Conservation (phyloP, 2,329 filamentous ascomycete genomes). For the Claviceps humidiphila region DNA sequence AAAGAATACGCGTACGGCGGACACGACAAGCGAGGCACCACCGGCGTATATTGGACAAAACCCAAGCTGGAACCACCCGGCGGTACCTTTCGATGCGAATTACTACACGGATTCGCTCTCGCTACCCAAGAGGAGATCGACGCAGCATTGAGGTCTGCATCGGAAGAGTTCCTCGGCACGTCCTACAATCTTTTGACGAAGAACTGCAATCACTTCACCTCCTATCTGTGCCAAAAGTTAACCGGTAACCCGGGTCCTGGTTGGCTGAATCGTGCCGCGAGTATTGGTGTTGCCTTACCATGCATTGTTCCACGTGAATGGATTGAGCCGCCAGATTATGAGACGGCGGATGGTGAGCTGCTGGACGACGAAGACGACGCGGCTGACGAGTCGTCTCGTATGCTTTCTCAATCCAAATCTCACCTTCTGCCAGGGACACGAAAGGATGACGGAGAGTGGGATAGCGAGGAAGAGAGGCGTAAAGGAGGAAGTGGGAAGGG, state of each 20-base stretch:
- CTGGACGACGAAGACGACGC: slow-evolving; percentile 41
- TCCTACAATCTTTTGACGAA: slow-evolving; percentile 70
- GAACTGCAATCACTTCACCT: slow-evolving; percentile 86
- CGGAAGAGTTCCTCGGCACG: slow-evolving; percentile 59
- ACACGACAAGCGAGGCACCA: slow-evolving; percentile 55
- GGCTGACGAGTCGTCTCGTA: slow-evolving; percentile 41
- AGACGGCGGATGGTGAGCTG: slow-evolving; percentile 57
- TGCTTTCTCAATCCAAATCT: slow-evolving; percentile 34
- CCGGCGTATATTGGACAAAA: slow-evolving; percentile 73
- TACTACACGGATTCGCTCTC: slow-evolving; percentile 70
- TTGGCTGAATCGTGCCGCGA: slow-evolving; percentile 77
- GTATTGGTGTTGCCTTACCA: slow-evolving; percentile 65
- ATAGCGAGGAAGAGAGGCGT: slow-evolving; percentile 32
- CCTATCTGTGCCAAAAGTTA: slow-evolving; percentile 58
- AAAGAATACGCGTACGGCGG: slow-evolving; percentile 78
- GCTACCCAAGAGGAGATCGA: slow-evolving; percentile 57
- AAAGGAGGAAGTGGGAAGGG: slow-evolving; percentile 28
- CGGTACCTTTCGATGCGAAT: slow-evolving; percentile 60
- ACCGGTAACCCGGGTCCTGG: slow-evolving; percentile 56
- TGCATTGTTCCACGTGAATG: slow-evolving; percentile 74
- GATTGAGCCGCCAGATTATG: slow-evolving; percentile 66
- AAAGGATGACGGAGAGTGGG: slow-evolving; percentile 22
- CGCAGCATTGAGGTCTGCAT: slow-evolving; percentile 52
- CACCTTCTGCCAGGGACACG: slow-evolving; percentile 18
- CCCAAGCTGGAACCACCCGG: slow-evolving; percentile 62